Evolutionary conservation across 331 rosid species (phyloP).

Genomic region (Phaseolus coccineus): DNA sequence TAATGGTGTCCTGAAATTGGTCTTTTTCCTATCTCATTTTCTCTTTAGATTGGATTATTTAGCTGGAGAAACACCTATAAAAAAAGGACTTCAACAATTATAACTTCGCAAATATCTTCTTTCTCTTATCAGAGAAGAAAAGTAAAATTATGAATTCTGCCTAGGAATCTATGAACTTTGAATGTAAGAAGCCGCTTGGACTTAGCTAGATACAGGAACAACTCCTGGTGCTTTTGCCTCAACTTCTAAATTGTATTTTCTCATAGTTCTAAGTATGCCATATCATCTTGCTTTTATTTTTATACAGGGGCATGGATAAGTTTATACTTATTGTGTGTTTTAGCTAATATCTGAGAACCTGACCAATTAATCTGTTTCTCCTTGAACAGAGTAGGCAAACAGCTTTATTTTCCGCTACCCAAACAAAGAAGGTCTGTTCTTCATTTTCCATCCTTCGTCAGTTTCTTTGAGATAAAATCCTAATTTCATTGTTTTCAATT

Average conservation of each 20-base stretch:
- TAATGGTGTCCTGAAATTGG: not conserved
- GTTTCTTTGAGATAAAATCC: not conserved
- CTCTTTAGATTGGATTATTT: constrained; percentile 17
- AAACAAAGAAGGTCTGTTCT: constrained; percentile 83
- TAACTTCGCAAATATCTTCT: constrained; percentile 10
- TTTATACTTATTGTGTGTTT: constrained; percentile 2
- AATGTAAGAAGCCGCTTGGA: constrained; percentile 19
- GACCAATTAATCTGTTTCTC: constrained; percentile 46
- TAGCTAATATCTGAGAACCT: constrained; percentile 10
- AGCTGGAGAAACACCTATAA: constrained; percentile 2
- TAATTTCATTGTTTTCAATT: not conserved
- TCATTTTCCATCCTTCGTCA: constrained; percentile 16
- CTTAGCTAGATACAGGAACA: constrained; percentile 18
- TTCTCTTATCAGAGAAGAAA: constrained; percentile 1
- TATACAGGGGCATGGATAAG: not conserved
- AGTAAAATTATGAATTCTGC: constrained; percentile 7
- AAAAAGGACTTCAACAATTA: not conserved
- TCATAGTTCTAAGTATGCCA: not conserved
- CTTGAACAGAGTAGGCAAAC: constrained; percentile 87
- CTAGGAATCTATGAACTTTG: constrained; percentile 19
- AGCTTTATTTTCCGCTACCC: constrained; percentile 93
- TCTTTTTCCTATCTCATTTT: not conserved
- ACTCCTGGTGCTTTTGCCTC: constrained; percentile 29
- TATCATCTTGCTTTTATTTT: constrained; percentile 11
- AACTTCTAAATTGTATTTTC: not conserved